Evolutionary conservation across 768 basidiomycete species (phyloP), one percentile per base, ranked within the genome.

Genomic region (Leccinum subgranulosum): DNA sequence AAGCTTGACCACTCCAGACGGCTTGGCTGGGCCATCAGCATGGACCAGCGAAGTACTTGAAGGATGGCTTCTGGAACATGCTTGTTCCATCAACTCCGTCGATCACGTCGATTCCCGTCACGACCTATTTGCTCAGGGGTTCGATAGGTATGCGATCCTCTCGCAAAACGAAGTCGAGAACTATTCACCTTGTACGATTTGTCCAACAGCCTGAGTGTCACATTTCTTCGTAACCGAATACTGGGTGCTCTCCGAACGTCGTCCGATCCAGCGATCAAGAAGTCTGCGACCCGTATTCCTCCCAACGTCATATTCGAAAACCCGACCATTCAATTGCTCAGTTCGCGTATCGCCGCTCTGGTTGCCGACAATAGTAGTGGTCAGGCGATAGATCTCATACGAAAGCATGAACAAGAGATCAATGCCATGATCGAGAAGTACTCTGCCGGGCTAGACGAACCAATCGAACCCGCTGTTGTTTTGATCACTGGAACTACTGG

Each of bases 401-500:
- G 54, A 7, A 39, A 64, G 28, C 59, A 61, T 12, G 61, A 61
- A 27, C 41, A 45, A n/a, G 62, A 49, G 7, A 78, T 79, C 61
- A 65, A 71, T 28, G 68, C 61, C 0, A 73, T 81, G 69, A 73
- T 81, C 43, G 71, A 69, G 12, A 79, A 77, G 61, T 77, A 81
- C 61, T 71, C 62, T 0, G 12, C 46, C 3, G 54, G 61, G 51
- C 47, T 73, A 54, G 43, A 46, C 10, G 19, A 23, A 14, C 57
- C 58, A 10, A 36, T 28, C 1, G 58, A 64, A 17, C 56, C 54
- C 9, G 64, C 62, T 0, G 71, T 73, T 0, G 71, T 79, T 2
- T 61, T 76, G 7, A 59, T 79, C 29, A 79, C 77, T 0, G 77
- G 77, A 15, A 68, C 71, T 8, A 79, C 78, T 1, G 77, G 77